These are phyloP conservation scores for Straminergon stramineum DNA, from an alignment of 225 moss, liverwort and hornwort species.

Conservation along the genomic window DNA sequence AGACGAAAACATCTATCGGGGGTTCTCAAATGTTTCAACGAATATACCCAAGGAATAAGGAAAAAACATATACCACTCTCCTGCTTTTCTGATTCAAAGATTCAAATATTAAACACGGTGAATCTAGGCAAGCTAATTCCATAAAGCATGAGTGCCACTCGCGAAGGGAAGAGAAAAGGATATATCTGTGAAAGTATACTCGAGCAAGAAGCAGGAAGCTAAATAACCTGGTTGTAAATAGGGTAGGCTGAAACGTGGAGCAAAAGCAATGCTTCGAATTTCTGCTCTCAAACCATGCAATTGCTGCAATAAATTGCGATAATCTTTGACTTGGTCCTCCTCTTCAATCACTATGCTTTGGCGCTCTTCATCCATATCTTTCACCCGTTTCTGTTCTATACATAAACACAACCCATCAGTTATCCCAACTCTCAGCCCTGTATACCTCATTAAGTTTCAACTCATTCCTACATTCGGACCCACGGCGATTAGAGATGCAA, in stretches of 20 bases:
- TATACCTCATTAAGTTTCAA: neutral
- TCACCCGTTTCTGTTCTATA: conserved; percentile 64
- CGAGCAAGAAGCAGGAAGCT: neutral
- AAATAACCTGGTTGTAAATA: conserved; percentile 76
- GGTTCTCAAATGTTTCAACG: neutral
- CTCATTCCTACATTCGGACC: neutral
- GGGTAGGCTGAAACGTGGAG: conserved; percentile 68
- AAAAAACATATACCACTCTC: neutral
- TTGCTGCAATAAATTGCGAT: conserved; percentile 63
- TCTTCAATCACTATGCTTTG: conserved; percentile 72
- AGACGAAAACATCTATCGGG: neutral
- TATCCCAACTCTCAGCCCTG: neutral
- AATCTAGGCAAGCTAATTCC: neutral
- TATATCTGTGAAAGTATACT: neutral
- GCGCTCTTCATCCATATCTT: conserved; percentile 72
- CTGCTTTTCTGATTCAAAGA: neutral
- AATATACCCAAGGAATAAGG: neutral
- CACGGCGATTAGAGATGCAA: neutral
- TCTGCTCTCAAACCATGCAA: conserved; percentile 51
- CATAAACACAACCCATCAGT: conserved; percentile 1
- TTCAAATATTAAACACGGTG: neutral
- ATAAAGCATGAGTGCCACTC: neutral
- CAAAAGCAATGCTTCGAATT: conserved; percentile 60
- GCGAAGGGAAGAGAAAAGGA: neutral
- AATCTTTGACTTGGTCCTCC: conserved; percentile 73